A percentile compares a stretch with the other conserved stretches of the same genome.
Conservation (phyloP, 2,329 filamentous ascomycete genomes). For the Dryadomyces quercus-mongolicae region DNA sequence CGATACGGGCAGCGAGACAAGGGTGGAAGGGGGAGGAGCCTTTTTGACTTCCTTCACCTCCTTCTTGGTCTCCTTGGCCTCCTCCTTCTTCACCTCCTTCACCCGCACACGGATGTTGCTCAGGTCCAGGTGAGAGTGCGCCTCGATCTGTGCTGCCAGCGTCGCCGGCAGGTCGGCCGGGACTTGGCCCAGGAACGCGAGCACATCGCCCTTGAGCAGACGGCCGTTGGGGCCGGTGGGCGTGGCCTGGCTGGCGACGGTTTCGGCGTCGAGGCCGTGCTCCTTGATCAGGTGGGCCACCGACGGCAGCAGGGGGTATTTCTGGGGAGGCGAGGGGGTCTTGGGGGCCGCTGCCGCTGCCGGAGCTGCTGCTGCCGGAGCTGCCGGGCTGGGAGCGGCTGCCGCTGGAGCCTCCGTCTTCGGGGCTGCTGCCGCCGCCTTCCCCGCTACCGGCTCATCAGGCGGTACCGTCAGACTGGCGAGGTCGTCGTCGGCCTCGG, state of each 20-base stretch:
- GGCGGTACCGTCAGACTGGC: slow-evolving; percentile 60
- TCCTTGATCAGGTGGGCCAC: slow-evolving; percentile 71
- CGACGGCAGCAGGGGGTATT: slow-evolving; percentile 66
- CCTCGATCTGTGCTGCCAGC: slow-evolving; percentile 58
- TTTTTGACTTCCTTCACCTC: slow-evolving; percentile 25
- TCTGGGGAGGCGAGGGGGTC: slow-evolving; percentile 48
- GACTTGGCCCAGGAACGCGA: slow-evolving; percentile 77
- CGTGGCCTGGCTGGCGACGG: slow-evolving; percentile 68
- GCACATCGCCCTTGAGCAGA: slow-evolving; percentile 87
- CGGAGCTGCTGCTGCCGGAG: no score
- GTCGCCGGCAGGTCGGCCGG: slow-evolving; percentile 57
- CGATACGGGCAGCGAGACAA: slow-evolving; percentile 65
- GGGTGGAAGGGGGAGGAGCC: slow-evolving; percentile 21
- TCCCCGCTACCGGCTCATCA: slow-evolving; percentile 36
- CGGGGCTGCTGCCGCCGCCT: not conserved
- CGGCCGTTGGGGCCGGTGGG: slow-evolving; percentile 80
- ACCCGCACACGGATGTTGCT: slow-evolving; percentile 78
- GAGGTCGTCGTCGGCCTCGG: slow-evolving; percentile 71
- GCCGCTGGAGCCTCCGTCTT: not conserved
- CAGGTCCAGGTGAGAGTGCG: slow-evolving; percentile 76
- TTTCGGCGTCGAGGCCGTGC: slow-evolving; percentile 57
- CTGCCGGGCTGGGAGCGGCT: not conserved
- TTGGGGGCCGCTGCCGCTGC: slow-evolving; percentile 11
- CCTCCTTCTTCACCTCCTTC: slow-evolving; percentile 16
- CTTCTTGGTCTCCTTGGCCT: slow-evolving; percentile 15